Base-by-base conservation (phyloP, 768 basidiomycete species). In the Rhodotorula kratochvilovae region DNA sequence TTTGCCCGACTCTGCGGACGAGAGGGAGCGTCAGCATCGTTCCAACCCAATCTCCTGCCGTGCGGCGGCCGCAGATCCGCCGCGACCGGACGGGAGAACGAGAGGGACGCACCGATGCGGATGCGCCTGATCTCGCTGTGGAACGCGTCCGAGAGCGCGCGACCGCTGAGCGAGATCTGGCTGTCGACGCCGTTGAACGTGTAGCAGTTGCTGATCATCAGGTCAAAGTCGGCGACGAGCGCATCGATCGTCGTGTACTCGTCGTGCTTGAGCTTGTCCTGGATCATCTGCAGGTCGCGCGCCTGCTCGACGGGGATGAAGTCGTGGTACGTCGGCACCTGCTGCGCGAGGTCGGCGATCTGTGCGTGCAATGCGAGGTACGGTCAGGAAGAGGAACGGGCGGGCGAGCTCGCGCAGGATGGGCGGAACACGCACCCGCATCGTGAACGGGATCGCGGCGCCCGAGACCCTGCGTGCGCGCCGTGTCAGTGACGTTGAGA, bases 131-230 rank as follows among this genome's bases (percentile, higher is more conserved):
- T 29, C 31, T 56, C 66, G 15, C 43, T 29, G 21, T 67, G 46
- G 61, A 73, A 76, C 58, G 63, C 63, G 23, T 66, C 63, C 55
- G 51, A 45, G 29, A 76, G 50, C 53, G 63, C 71, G 46, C 62
- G 36, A 0, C 62, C 75, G 25, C 56, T 59, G n/a, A 59, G 55
- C 42, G 66, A 55, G 15, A 76, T 66, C 17, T 76, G 71, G 21
- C 69, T 73, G 46, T 67, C 75, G 13, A 55, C 63, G 0, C 89
- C 90, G 75, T 98, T 98, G 84, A 96, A 98, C 63, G 84, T 86
- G 79, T 90, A 85, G 25, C 94, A 91, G 78, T 97, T 98, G 70
- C 86, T 82, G 68, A 91, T 81, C 92, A 98, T 95, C 54, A 94
- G 84, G 55, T 89, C 86, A 64, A 94, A 81, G 79, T 98, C 95